phyloP scores from a whole-genome alignment of 2,329 filamentous ascomycete genomes.

The Sporothrix curviconia region DNA sequence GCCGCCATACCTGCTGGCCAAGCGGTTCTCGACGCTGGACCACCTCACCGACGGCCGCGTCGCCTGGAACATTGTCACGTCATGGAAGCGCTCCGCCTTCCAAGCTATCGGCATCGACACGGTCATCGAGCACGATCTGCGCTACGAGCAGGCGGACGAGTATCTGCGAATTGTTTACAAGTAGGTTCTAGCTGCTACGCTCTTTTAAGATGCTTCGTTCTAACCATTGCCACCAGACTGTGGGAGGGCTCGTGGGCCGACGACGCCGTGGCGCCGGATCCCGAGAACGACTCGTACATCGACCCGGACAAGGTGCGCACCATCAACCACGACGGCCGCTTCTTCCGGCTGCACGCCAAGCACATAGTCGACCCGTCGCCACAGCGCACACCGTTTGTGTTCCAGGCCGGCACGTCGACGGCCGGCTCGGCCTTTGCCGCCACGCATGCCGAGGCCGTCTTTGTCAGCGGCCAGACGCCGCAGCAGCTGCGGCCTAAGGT shows the following conservation, averaged over 20 bases:
- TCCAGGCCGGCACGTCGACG: conserved; percentile 22
- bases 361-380: conserved; percentile 17
- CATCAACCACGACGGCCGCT: conserved; percentile 13
- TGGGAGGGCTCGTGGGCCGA: conserved; percentile 20
- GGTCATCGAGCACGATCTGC: conserved; percentile 19
- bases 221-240: too few relatives aligned
- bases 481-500: conserved; percentile 4
- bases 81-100: conserved; percentile 18
- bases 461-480: conserved; percentile 2
- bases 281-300: conserved; percentile 1
- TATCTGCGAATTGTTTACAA: conserved; percentile 21
- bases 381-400: conserved; percentile 21
- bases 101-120: conserved; percentile 17
- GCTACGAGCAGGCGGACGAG: conserved; percentile 22
- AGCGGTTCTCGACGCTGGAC: conserved; percentile 15
- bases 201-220: too few relatives aligned
- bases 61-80: conserved; percentile 22
- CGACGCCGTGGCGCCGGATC: conserved; percentile 13
- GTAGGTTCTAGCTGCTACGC: too few relatives aligned
- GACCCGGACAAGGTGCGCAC: conserved; percentile 16
- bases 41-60: conserved; percentile 15
- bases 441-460: conserved; percentile 20
- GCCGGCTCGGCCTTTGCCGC: conserved; percentile 22
- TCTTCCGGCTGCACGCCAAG: conserved; percentile 1
- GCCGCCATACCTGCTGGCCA: conserved; percentile 12